Conservation (phyloP, 1,284 basidiomycete species). For the Ganoderma boninense region DNA sequence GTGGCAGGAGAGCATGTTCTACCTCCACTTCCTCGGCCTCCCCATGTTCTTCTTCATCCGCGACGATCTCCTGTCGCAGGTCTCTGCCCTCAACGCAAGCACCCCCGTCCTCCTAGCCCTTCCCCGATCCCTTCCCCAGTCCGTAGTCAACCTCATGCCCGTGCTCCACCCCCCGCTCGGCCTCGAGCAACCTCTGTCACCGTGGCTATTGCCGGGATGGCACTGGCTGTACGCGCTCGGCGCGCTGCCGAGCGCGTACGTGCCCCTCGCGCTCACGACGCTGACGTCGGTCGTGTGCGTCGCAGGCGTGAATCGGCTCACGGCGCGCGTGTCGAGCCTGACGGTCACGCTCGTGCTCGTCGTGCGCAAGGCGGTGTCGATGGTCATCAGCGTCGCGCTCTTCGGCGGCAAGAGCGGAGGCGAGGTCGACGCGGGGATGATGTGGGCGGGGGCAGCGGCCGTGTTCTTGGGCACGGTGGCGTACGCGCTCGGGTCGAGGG, state of each 20-base stretch:
- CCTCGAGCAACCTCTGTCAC: constrained; percentile 16
- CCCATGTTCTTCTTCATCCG: constrained; percentile 75
- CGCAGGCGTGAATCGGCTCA: constrained; percentile 90
- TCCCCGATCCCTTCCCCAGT: constrained; percentile 28
- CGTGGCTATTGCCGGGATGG: not conserved
- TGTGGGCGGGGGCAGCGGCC: constrained; percentile 73
- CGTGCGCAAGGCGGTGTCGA: constrained; percentile 88
- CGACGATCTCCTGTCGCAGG: constrained; percentile 59
- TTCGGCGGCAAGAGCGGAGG: constrained; percentile 37
- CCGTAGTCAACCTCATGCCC: not conserved
- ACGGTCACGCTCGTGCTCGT: constrained; percentile 91
- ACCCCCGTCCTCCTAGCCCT: constrained; percentile 40
- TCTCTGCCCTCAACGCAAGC: constrained; percentile 53
- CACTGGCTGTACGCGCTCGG: constrained; percentile 10
- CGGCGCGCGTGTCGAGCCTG: constrained; percentile 79
- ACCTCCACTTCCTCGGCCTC: constrained; percentile 79
- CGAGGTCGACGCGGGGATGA: constrained; percentile 36
- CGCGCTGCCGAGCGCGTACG: constrained; percentile 67
- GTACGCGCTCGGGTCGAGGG: constrained; percentile 55
- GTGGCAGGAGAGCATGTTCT: constrained; percentile 95
- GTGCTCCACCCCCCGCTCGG: constrained; percentile 24
- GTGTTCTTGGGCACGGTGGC: constrained; percentile 79
- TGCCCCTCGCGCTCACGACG: constrained; percentile 81
- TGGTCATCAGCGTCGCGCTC: constrained; percentile 77
- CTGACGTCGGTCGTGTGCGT: constrained; percentile 89